phyloP scores from a whole-genome alignment of 179 eudicot genomes.

The Carnegiea gigantea region DNA sequence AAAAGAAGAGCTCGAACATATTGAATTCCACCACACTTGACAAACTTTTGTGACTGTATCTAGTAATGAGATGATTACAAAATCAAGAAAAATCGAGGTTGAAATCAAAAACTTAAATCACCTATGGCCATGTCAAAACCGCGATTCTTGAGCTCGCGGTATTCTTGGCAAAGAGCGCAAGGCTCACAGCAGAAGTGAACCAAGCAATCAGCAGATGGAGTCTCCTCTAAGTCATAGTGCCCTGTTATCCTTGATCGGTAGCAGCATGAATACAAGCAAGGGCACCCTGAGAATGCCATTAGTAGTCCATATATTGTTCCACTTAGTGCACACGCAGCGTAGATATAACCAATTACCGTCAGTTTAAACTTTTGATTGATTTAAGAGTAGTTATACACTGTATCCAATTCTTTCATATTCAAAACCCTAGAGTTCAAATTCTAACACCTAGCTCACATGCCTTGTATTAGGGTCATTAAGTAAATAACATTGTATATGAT shows the following conservation, averaged over 20 bases:
- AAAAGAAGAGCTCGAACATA: neutral
- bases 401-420: too few species aligned
- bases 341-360: neutral
- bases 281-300: slow-evolving; percentile 27
- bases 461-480: too few species aligned
- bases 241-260: slow-evolving; percentile 38
- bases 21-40: neutral
- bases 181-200: slow-evolving; percentile 46
- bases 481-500: too few species aligned
- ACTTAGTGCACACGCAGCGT: slow-evolving; percentile 35
- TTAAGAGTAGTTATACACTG: too few species aligned
- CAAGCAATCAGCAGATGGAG: slow-evolving; percentile 41
- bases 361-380: neutral
- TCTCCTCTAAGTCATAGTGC: slow-evolving; percentile 37
- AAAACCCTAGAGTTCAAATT: too few species aligned
- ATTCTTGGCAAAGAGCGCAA: slow-evolving; percentile 46
- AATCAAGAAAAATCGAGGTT: neutral
- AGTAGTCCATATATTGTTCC: slow-evolving; percentile 34
- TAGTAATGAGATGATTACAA: too few species aligned
- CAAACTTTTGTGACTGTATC: too few species aligned
- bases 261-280: slow-evolving; percentile 42
- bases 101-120: neutral
- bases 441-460: too few species aligned
- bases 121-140: slow-evolving; percentile 51
- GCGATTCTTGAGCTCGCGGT: slow-evolving; percentile 43